Evolutionary conservation across 176 grass and related monocot species (phyloP).

Genomic region (Oryza meyeriana): DNA sequence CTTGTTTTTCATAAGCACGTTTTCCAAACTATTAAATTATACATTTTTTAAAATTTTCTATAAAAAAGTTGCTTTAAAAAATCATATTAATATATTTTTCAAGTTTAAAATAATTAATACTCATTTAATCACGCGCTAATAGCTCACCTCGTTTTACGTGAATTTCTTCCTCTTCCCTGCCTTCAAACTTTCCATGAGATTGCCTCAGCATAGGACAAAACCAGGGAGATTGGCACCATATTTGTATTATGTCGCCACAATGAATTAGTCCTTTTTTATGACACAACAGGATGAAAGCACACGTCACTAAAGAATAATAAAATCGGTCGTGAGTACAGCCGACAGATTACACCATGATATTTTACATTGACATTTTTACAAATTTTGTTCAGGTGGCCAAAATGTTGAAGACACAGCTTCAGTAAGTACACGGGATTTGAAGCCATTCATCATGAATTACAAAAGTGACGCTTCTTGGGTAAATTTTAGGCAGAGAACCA

Average conservation of each 20-base stretch:
- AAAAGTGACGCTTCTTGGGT: constrained; percentile 12
- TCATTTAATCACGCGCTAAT: too few species aligned
- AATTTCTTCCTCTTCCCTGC: too few species aligned
- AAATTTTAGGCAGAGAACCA: constrained; percentile 8
- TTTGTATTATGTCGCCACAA: neutral
- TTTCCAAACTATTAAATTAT: too few species aligned
- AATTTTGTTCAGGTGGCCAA: constrained; percentile 9
- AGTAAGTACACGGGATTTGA: neutral
- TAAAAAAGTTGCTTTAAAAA: too few species aligned
- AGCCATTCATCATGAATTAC: constrained; percentile 18
- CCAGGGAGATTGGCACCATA: neutral
- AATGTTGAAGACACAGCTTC: neutral
- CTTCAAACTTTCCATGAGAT: neutral
- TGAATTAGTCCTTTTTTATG: neutral
- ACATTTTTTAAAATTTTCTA: too few species aligned
- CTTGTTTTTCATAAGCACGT: too few species aligned
- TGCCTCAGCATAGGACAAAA: neutral
- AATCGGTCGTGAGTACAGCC: constrained; percentile 1
- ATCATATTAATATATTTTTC: too few species aligned
- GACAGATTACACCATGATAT: constrained; percentile 37
- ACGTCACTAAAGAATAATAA: neutral
- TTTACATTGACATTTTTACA: constrained; percentile 47
- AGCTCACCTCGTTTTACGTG: too few species aligned
- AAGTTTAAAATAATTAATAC: too few species aligned
- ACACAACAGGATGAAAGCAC: constrained; percentile 5